phyloP scores from a whole-genome alignment of 345 rosid genomes.

The Diplotaxis tenuifolia region DNA sequence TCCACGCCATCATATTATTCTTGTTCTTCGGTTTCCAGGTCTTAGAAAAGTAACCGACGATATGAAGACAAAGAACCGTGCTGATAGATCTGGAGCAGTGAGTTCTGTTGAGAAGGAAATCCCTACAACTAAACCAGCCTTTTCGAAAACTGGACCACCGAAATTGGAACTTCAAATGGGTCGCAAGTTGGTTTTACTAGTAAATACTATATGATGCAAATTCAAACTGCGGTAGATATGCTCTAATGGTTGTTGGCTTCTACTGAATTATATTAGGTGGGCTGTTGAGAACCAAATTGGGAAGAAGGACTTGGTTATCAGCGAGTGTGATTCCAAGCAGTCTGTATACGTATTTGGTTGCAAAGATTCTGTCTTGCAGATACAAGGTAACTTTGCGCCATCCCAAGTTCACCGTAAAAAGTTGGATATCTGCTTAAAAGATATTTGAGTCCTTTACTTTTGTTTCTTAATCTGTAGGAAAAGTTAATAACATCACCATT shows the following conservation, averaged over 20 bases:
- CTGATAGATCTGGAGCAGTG: constrained; percentile 75
- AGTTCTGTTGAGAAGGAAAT: constrained; percentile 52
- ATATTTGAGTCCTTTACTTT: constrained; percentile 2
- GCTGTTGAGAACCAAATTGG: constrained; percentile 95
- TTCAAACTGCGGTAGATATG: constrained; percentile 13
- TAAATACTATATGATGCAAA: not conserved
- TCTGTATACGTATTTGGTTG: constrained; percentile 91
- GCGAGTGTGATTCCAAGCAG: constrained; percentile 90
- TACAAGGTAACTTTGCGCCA: constrained; percentile 54
- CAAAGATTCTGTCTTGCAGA: constrained; percentile 95
- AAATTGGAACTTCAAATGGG: constrained; percentile 97
- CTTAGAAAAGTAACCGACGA: constrained; percentile 82
- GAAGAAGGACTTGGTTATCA: constrained; percentile 73
- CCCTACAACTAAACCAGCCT: constrained; percentile 46
- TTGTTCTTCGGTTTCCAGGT: constrained; percentile 50
- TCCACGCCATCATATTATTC: too few relatives aligned
- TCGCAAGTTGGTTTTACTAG: constrained; percentile 67
- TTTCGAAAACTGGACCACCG: constrained; percentile 82
- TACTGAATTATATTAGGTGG: constrained; percentile 57
- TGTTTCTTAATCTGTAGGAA: constrained; percentile 57
- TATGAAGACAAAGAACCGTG: constrained; percentile 87
- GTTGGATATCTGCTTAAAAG: constrained; percentile 18
- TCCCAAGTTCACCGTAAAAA: not conserved
- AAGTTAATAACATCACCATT: constrained; percentile 92
- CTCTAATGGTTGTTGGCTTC: constrained; percentile 16